phyloP scores from a whole-genome alignment of 2,329 filamentous ascomycete genomes.

The Fusarium kyushuense region DNA sequence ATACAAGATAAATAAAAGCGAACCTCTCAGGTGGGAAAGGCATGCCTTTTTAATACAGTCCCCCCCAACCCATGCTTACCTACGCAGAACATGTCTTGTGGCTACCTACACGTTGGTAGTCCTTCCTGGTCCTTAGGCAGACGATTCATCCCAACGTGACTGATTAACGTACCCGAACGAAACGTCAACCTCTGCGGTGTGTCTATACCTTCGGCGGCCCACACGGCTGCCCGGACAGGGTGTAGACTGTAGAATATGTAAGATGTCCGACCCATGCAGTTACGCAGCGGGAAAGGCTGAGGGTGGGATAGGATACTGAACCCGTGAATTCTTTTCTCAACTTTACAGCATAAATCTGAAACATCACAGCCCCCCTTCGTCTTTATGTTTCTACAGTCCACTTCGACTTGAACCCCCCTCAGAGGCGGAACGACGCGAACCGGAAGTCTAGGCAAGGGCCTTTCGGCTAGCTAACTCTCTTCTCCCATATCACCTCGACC shows the following conservation, averaged over 20 bases:
- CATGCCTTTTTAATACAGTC: conserved; percentile 30
- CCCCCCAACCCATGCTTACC: conserved; percentile 20
- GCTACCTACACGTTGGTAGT: conserved; percentile 6
- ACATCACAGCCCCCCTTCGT: conserved; percentile 21
- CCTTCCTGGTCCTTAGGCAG: conserved; percentile 34
- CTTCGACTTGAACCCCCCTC: background rate
- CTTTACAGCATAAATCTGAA: conserved; percentile 22
- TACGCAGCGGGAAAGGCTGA: conserved; percentile 14
- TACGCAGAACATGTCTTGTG: conserved; percentile 15
- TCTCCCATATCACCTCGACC: conserved; percentile 7
- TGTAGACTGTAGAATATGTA: conserved; percentile 15
- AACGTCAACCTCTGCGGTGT: conserved; percentile 26
- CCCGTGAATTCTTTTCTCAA: conserved; percentile 18
- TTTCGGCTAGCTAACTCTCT: background rate
- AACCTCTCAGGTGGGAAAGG: conserved; percentile 17
- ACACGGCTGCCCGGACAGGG: conserved; percentile 34
- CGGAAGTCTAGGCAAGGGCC: conserved; percentile 18
- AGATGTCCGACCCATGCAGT: background rate
- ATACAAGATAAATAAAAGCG: conserved; percentile 9
- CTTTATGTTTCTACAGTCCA: conserved; percentile 13
- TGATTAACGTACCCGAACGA: conserved; percentile 25
- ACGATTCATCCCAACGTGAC: conserved; percentile 37
- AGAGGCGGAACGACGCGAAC: conserved; percentile 32
- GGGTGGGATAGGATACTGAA: conserved; percentile 36
- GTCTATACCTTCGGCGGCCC: conserved; percentile 22